Conservation (phyloP, 371 early-diverging fungal genomes). For the Apophysomyces trapeziformis region DNA sequence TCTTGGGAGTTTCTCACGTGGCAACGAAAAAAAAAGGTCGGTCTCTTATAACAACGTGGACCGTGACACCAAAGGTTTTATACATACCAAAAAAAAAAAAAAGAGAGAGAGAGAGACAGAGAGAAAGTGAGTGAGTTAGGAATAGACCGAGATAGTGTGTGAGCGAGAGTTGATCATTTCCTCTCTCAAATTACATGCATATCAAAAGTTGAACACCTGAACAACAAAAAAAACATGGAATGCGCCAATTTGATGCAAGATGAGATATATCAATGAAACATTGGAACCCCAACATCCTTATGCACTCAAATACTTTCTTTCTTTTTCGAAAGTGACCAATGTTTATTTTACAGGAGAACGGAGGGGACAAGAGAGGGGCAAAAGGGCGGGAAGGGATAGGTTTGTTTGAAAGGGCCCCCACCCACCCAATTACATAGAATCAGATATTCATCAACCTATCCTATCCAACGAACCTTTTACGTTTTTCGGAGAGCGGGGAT, state of each 20-base stretch:
- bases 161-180: background rate
- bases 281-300: no score
- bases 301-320: background rate
- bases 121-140: no score
- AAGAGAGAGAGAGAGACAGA: no score
- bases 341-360: background rate
- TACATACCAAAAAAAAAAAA: no score
- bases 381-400: no score
- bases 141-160: no score
- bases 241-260: background rate
- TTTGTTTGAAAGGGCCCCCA: no score
- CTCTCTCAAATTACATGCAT: background rate
- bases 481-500: background rate
- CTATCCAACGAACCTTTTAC: background rate
- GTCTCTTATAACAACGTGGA: slow-evolving; percentile 2
- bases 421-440: no score
- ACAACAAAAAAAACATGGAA: background rate
- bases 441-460: no score
- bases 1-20: slow-evolving; percentile 4
- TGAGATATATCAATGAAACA: background rate
- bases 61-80: background rate
- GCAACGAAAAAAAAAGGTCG: background rate
- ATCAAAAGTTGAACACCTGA: background rate
- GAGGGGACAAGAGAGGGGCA: no score
- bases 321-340: background rate